These are phyloP conservation scores for Westerdykella sp. DNA, from an alignment of 2,329 filamentous ascomycete species.

Conservation along the genomic window DNA sequence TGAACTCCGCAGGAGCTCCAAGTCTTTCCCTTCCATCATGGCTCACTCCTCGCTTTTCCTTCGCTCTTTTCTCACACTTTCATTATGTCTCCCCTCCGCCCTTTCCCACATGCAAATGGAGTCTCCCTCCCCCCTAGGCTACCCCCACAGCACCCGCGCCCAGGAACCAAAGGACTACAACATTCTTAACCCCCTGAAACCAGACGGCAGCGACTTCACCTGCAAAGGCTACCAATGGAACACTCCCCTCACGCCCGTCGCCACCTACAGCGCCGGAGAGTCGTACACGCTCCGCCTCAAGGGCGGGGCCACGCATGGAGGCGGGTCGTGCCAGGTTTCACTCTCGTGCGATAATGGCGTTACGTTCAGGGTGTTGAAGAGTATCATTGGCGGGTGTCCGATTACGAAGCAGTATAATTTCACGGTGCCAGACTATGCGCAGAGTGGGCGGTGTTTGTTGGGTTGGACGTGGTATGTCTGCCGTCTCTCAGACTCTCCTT, in stretches of 20 bases:
- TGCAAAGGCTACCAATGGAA: conserved; percentile 64
- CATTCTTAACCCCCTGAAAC: conserved; percentile 61
- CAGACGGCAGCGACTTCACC: conserved; percentile 60
- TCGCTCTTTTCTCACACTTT: conserved; percentile 17
- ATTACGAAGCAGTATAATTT: conserved; percentile 55
- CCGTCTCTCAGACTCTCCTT: background rate
- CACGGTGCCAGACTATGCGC: conserved; percentile 58
- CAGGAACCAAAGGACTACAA: conserved; percentile 56
- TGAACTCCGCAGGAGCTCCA: conserved; percentile 3
- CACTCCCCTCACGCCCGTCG: conserved; percentile 48
- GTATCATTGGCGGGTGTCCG: conserved; percentile 54
- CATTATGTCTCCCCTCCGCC: conserved; percentile 12
- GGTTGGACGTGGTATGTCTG: conserved; percentile 55
- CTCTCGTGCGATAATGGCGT: conserved; percentile 66
- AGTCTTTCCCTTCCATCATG: conserved; percentile 19
- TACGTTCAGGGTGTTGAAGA: conserved; percentile 63
- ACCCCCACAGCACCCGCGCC: conserved; percentile 41
- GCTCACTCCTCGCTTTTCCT: conserved; percentile 9
- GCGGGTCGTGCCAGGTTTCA: conserved; percentile 71
- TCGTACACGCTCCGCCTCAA: conserved; percentile 58
- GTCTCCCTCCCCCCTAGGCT: conserved; percentile 49
- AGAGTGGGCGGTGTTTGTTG: conserved; percentile 57
- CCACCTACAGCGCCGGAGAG: conserved; percentile 57
- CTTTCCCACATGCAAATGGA: conserved; percentile 51
- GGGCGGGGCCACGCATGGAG: conserved; percentile 56